These are phyloP conservation scores for Wickerhamiella parazyma DNA, from an alignment of 805 yeast species.

Conservation along the genomic window DNA sequence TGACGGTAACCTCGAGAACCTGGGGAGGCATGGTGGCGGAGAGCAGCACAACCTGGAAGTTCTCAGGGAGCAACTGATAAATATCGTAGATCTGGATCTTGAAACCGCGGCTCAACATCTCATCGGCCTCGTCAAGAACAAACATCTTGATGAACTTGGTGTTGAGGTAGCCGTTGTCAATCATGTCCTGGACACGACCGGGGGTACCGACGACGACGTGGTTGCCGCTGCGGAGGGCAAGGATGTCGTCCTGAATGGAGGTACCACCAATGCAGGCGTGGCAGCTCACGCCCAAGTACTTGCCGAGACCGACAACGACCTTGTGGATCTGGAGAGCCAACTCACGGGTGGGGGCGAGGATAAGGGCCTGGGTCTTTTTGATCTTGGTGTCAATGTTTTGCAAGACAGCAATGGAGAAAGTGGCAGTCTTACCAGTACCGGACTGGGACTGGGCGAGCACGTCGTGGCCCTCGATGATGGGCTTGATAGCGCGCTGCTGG, in stretches of 20 bases:
- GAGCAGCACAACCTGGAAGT: conserved; percentile 87
- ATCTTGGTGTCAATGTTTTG: conserved; percentile 52
- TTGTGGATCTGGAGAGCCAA: conserved; percentile 91
- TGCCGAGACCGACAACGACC: conserved; percentile 81
- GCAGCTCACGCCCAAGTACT: conserved; percentile 76
- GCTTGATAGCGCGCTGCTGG: conserved; percentile 94
- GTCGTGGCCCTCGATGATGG: conserved; percentile 87
- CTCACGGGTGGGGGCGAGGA: conserved; percentile 95
- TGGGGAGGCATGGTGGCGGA: conserved; percentile 92
- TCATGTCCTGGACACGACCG: conserved; percentile 94
- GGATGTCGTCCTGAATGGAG: conserved; percentile 72
- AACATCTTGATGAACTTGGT: conserved; percentile 83
- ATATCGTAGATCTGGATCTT: conserved; percentile 92
- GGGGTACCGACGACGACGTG: conserved; percentile 97
- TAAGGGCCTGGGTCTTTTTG: conserved; percentile 79
- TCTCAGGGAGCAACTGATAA: conserved; percentile 72
- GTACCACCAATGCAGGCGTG: conserved; percentile 99
- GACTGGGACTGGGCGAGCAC: conserved; percentile 86
- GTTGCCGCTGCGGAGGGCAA: conserved; percentile 70
- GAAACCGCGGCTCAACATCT: conserved; percentile 84
- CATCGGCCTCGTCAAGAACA: conserved; percentile 97
- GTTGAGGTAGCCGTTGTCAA: conserved; percentile 72
- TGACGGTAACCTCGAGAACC: conserved; percentile 78
- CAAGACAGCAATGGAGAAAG: conserved; percentile 56
- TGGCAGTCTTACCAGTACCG: conserved; percentile 87